These are phyloP conservation scores for Brasilioporus rufonigricans DNA, from an alignment of 768 basidiomycete species.

Conservation along the genomic window DNA sequence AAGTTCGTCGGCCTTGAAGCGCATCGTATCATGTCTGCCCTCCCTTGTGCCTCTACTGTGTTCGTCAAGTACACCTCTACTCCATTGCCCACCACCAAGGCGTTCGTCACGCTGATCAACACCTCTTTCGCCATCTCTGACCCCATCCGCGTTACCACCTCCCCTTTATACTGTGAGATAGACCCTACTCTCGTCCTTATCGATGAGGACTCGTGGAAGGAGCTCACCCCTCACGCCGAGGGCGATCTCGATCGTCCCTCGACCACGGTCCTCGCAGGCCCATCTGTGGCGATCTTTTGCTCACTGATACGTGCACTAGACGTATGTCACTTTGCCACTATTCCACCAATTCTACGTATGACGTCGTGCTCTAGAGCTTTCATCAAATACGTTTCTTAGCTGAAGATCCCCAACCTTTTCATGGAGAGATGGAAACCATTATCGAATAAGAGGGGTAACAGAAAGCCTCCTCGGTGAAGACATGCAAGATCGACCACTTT, in stretches of 20 bases:
- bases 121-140: constrained; percentile 13
- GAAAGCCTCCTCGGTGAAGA: not conserved
- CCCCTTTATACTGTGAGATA: constrained; percentile 29
- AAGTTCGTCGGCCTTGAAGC: constrained; percentile 33
- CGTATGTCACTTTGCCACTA: not conserved
- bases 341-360: no score
- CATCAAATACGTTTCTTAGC: not conserved
- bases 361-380: not conserved
- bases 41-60: constrained; percentile 30
- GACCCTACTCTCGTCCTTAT: constrained; percentile 18
- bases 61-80: constrained; percentile 22
- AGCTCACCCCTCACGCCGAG: constrained; percentile 31
- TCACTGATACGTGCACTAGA: not conserved
- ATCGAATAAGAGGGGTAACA: not conserved
- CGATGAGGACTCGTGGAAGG: constrained; percentile 34
- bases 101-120: constrained; percentile 27
- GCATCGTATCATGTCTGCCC: constrained; percentile 29
- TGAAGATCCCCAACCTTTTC: not conserved
- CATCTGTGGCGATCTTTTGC: no score
- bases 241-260: constrained; percentile 23
- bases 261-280: not conserved
- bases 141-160: constrained; percentile 19
- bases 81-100: constrained; percentile 20
- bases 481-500: not conserved
- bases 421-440: not conserved